Base-by-base conservation (phyloP, 1,284 basidiomycete genomes). In the Rhizoctonia solani region DNA sequence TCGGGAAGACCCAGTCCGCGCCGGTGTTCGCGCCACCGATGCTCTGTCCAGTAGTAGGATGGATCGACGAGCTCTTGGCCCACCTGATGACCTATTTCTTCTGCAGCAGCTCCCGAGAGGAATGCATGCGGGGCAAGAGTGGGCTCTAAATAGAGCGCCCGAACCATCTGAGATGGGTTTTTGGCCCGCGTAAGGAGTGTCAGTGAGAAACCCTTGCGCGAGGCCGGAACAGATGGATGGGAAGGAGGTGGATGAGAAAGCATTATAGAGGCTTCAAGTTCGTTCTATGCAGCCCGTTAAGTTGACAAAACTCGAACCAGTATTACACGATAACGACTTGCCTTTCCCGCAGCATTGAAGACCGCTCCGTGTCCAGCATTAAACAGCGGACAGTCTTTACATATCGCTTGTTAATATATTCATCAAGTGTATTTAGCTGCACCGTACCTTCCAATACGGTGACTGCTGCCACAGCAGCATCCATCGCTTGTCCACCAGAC, bases 331-430 rank as follows among this genome's bases (percentile, higher is more conserved):
- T 25, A n/a, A n/a, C 21, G 9, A 53, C 74, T 68, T 67, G 89
- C 88, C 80, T 90, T 90, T 29, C 90, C 89, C 8, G 79, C 88
- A 5, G 83, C 78, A 72, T 92, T 92, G 79, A 91, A 92, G 3
- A 92, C 90, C 9, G 90, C 87, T 8, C 90, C 90, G 72, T 87
- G 89, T 5, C 83, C 89, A 4, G 87, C 78, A 72, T 93, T 93
- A 78, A 93, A 93, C 6, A 93, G 77, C 2, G 87, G 85, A 68
- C 83, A 85, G 72, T 93, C 90, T 90, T 68, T 19, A 27, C 54
- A 44, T 50, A 32, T 39, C 27, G n/a, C 32, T 30, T 25, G 13
- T 34, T 32, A 34, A 53, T 63, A 29, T 11, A 49, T 39, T 25
- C 6, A 30, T 50, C 46, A 23, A 41, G 4, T 4, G 29, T 30